Percentiles rank a stretch among this genome's conserved stretches.
Evolutionary conservation across 2,329 filamentous ascomycete genomes (phyloP).

Genomic region (Diaporthe vexans): DNA sequence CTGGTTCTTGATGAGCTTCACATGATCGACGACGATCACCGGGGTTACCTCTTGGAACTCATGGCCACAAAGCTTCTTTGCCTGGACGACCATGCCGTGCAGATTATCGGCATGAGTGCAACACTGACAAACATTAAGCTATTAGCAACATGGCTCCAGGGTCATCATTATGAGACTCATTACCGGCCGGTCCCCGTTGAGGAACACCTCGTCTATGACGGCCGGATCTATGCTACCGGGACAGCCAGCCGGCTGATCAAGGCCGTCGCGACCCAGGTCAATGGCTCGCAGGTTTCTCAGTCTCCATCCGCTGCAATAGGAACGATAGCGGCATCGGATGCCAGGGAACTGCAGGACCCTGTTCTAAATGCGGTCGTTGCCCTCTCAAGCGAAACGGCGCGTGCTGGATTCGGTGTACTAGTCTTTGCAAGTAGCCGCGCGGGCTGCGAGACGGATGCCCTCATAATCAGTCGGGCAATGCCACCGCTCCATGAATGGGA

Average conservation of each 20-base stretch:
- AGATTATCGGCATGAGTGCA: conserved; percentile 85
- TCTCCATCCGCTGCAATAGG: conserved; percentile 57
- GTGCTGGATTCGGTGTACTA: conserved; percentile 77
- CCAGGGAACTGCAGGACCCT: conserved; percentile 74
- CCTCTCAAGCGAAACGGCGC: conserved; percentile 77
- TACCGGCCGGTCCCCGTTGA: conserved; percentile 83
- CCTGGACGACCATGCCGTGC: conserved; percentile 72
- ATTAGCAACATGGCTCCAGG: conserved; percentile 78
- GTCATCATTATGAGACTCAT: conserved; percentile 78
- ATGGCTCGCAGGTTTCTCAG: conserved; percentile 45
- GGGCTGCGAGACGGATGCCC: conserved; percentile 77
- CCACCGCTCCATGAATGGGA: conserved; percentile 64
- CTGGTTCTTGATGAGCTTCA: conserved; percentile 85
- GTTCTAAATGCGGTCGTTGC: conserved; percentile 79
- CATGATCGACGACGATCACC: conserved; percentile 83
- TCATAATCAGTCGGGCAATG: conserved; percentile 76
- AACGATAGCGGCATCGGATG: conserved; percentile 66
- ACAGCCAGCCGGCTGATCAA: conserved; percentile 71
- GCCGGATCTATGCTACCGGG: conserved; percentile 74
- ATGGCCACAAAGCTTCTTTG: conserved; percentile 81
- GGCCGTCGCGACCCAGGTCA: conserved; percentile 67
- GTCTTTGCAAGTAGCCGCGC: conserved; percentile 81
- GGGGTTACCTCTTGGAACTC: conserved; percentile 82
- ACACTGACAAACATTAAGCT: conserved; percentile 82
- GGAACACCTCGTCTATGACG: conserved; percentile 80